Conservation (phyloP, 129 eudicot genomes). For the Flaveria ramosissima region DNA sequence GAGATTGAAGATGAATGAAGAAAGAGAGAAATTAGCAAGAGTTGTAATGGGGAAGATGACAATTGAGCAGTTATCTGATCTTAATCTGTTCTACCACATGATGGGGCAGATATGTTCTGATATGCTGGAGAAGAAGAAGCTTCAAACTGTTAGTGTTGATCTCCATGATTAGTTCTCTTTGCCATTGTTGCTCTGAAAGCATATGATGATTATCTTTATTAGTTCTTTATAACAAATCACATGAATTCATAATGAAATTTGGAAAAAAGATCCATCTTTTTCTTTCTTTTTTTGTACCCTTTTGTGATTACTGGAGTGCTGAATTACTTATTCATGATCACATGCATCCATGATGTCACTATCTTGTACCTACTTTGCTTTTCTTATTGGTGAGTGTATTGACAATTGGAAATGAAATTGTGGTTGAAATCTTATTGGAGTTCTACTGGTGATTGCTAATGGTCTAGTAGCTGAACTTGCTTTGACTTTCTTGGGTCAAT, state of each 20-base stretch:
- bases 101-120: conserved; percentile 86
- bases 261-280: too few relatives aligned
- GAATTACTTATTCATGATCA: conserved; percentile 12
- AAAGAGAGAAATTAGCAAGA: conserved; percentile 68
- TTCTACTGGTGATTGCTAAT: background rate
- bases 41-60: conserved; percentile 80
- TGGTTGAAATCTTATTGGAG: conserved; percentile 1
- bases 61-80: conserved; percentile 72
- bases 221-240: background rate
- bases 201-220: background rate
- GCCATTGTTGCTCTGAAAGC: background rate
- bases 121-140: conserved; percentile 63
- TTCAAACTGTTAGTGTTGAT: conserved; percentile 55
- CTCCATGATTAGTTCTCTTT: conserved; percentile 10
- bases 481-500: conserved; percentile 5
- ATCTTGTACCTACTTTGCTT: conserved; percentile 2
- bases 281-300: background rate
- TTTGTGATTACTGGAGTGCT: background rate
- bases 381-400: background rate
- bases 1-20: conserved; percentile 60
- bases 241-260: background rate
- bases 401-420: background rate
- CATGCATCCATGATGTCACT: conserved; percentile 24
- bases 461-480: conserved; percentile 10
- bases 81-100: conserved; percentile 73